Evolutionary conservation across 164 flowering plant genomes (phyloP).

Genomic region (Santalum album): DNA sequence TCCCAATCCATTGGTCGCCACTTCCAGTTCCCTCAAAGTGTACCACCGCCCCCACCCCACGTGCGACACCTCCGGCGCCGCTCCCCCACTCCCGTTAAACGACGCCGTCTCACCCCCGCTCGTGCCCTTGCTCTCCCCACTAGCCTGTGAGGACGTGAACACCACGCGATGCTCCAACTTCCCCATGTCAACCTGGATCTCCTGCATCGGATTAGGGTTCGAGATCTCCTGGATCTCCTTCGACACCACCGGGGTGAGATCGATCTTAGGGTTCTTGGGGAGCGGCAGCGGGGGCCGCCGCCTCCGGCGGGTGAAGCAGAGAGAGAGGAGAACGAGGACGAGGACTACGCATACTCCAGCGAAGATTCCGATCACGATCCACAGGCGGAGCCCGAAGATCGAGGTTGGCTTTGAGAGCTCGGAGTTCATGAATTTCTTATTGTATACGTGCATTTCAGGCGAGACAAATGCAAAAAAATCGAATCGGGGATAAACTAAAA

Average conservation of each 20-base stretch:
- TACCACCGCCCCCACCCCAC: conserved; percentile 99
- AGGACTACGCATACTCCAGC: conserved; percentile 76
- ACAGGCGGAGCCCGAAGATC: conserved; percentile 75
- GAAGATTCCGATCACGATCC: conserved; percentile 79
- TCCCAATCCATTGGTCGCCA: conserved; percentile 68
- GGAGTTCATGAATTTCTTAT: conserved; percentile 47
- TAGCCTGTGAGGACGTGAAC: conserved; percentile 48
- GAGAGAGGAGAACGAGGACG: conserved; percentile 66
- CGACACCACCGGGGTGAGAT: conserved; percentile 41
- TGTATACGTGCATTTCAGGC: no score
- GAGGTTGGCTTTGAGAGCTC: conserved; percentile 79
- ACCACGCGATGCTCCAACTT: conserved; percentile 80
- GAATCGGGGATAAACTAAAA: no score
- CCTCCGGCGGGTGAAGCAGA: conserved; percentile 61
- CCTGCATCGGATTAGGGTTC: no score
- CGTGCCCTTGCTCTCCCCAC: conserved; percentile 70
- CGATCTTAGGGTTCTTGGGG: neutral
- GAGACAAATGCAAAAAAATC: no score
- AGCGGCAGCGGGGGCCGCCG: conserved; percentile 9
- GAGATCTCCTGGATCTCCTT: no score
- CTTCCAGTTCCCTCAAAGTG: conserved; percentile 85
- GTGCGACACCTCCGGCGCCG: conserved; percentile 78
- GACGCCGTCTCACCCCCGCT: conserved; percentile 28
- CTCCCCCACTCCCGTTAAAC: conserved; percentile 29
- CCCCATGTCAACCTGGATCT: conserved; percentile 87